Base-by-base conservation (phyloP, 164 flowering plant genomes). In the Protea cynaroides region DNA sequence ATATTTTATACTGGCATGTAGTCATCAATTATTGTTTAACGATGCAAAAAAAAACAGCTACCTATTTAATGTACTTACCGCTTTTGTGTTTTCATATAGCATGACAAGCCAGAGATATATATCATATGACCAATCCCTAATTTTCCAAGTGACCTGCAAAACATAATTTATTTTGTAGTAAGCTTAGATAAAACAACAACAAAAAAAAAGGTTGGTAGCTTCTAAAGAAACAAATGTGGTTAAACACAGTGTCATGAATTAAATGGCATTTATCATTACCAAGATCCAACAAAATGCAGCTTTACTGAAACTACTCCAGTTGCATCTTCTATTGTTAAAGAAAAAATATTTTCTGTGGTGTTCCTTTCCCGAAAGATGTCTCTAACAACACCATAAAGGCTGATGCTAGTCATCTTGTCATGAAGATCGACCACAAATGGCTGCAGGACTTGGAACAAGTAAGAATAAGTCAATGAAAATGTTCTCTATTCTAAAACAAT, bases 91-190 rank as follows among this genome's bases (percentile, higher is more conserved):
- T 77, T 72, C 74, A 70, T 65, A 37, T 67, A 72, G 83, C 90
- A 91, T 63, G 87, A 72, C 76, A 94, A 78, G 56, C 97, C 97
- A 61, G 93, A 83, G 25, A 94, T 73, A 60, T 70, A 89, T 36
- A 89, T 78, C 2, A 83, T 75, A 71, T 94, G 96, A 56, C 99
- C 99, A 44, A 74, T 58, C 74, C 83, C 74, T 76, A 94, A 34
- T 79, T 93, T 86, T 69, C 97, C 92, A 34, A 94, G 50, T 49
- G 96, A 89, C 99, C 99, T 94, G 83, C 66, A 69, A 70, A 71
- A 43, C 21, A 64, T 15, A 69, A 37, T 36, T 36, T 63, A 24
- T 18, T 62, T 64, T 46, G 25, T 62, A 12, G 8, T 18, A 19
- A 50, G 37, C 25, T n/a, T 8, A 56, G 37, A 44, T 21, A 10